These are phyloP conservation scores for Talaromyces marneffei DNA, from an alignment of 2,329 filamentous ascomycete species.

Conservation along the genomic window DNA sequence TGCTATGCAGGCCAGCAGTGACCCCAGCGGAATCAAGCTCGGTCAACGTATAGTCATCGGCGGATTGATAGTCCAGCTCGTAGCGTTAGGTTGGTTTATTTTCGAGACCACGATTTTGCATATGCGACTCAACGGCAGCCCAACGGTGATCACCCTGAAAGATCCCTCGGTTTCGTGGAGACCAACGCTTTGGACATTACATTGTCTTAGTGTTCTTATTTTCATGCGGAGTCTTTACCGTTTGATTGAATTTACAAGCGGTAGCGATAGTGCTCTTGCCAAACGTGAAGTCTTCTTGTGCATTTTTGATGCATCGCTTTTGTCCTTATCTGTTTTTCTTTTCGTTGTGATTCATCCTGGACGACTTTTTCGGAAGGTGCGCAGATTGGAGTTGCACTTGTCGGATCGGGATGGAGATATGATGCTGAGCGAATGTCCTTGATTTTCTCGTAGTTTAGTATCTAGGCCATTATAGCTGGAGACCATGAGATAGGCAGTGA, in stretches of 20 bases:
- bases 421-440: not conserved
- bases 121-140: not conserved
- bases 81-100: not conserved
- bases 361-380: not conserved
- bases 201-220: constrained; percentile 22
- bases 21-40: constrained; percentile 18
- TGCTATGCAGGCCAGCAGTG: constrained; percentile 25
- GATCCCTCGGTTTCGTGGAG: constrained; percentile 20
- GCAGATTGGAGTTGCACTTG: not conserved
- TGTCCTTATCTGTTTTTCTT: constrained; percentile 21
- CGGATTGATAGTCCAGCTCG: not conserved
- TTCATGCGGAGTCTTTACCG: constrained; percentile 27
- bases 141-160: not conserved
- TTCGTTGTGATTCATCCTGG: constrained; percentile 17
- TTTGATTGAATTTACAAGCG: constrained; percentile 24
- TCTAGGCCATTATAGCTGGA: not conserved
- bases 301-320: constrained; percentile 28
- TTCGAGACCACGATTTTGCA: not conserved
- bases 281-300: constrained; percentile 27
- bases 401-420: not conserved
- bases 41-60: constrained; percentile 17
- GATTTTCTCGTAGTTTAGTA: not conserved
- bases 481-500: not conserved
- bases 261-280: constrained; percentile 15
- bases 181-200: constrained; percentile 25